Evolutionary conservation across 1,284 basidiomycete species (phyloP).

Genomic region (Schizophyllum commune): DNA sequence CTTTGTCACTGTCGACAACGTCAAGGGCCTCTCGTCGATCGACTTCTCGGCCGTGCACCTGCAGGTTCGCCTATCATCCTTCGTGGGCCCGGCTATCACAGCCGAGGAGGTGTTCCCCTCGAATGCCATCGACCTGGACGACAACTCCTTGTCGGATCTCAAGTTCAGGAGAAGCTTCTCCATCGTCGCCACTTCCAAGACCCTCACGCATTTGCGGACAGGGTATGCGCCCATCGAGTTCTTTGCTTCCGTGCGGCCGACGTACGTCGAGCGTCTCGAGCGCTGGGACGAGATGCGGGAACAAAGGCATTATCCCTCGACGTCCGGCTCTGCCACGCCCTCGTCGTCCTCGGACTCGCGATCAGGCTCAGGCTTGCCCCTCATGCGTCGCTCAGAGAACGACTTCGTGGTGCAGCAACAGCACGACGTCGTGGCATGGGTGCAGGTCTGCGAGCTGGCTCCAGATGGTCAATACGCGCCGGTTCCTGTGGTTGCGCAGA

Average conservation of each 20-base stretch:
- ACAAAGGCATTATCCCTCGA: conserved; percentile 28
- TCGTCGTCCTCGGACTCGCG: conserved; percentile 22
- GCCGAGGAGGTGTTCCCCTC: conserved; percentile 84
- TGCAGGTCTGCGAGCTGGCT: conserved; percentile 84
- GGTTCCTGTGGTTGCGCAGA: conserved; percentile 75
- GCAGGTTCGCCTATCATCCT: conserved; percentile 76
- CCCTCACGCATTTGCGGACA: conserved; percentile 62
- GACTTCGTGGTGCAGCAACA: conserved; percentile 86
- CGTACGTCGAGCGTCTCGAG: conserved; percentile 82
- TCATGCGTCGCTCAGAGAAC: conserved; percentile 86
- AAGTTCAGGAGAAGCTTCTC: conserved; percentile 78
- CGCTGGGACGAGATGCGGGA: conserved; percentile 89
- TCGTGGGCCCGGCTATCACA: conserved; percentile 61
- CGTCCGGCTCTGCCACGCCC: conserved; percentile 9
- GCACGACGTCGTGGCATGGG: conserved; percentile 83
- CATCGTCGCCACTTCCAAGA: conserved; percentile 67
- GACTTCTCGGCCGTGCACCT: conserved; percentile 82
- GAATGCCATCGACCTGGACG: conserved; percentile 63
- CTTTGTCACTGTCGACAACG: conserved; percentile 74
- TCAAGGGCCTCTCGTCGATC: conserved; percentile 81
- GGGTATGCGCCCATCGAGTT: conserved; percentile 84
- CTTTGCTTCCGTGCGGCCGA: conserved; percentile 73
- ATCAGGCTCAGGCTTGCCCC: conserved; percentile 37
- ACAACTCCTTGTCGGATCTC: conserved; percentile 66
- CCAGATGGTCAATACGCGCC: conserved; percentile 80